Percentiles rank a stretch among this genome's conserved stretches.
phyloP scores from a whole-genome alignment of 352 stramenopile genomes.

The Pythium plurisporium region DNA sequence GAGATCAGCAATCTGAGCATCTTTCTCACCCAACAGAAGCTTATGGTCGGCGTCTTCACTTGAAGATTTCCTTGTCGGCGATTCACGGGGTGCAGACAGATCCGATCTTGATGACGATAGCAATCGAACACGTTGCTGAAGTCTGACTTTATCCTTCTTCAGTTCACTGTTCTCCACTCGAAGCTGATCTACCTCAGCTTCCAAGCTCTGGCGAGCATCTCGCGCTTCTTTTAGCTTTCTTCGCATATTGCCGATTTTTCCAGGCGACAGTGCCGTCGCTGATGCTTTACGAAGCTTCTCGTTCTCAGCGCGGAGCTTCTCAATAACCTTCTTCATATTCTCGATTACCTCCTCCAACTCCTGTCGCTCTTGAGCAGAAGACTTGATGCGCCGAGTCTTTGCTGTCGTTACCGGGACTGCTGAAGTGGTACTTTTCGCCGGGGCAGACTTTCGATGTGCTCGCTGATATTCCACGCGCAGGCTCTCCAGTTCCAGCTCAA shows the following conservation, averaged over 20 bases:
- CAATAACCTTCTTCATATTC: constrained; percentile 82
- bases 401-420: not conserved
- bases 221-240: constrained; percentile 47
- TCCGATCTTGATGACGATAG: constrained; percentile 25
- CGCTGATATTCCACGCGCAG: constrained; percentile 56
- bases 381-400: constrained; percentile 12
- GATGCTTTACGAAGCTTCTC: constrained; percentile 43
- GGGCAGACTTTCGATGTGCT: constrained; percentile 34
- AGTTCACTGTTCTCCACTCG: constrained; percentile 35
- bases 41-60: constrained; percentile 11
- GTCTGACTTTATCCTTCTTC: constrained; percentile 56
- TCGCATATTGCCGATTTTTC: constrained; percentile 39
- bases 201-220: constrained; percentile 33
- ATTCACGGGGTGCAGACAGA: not conserved
- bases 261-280: constrained; percentile 21
- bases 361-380: constrained; percentile 31
- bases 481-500: constrained; percentile 69
- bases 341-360: constrained; percentile 75
- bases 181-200: constrained; percentile 37
- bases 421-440: not conserved
- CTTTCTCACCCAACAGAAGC: constrained; percentile 26
- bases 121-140: constrained; percentile 61
- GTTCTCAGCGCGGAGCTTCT: constrained; percentile 72
- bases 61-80: not conserved
- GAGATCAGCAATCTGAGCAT: constrained; percentile 33